Base-by-base conservation (phyloP, 1,139 yeast species). In the Nakaseomyces delphensis region DNA sequence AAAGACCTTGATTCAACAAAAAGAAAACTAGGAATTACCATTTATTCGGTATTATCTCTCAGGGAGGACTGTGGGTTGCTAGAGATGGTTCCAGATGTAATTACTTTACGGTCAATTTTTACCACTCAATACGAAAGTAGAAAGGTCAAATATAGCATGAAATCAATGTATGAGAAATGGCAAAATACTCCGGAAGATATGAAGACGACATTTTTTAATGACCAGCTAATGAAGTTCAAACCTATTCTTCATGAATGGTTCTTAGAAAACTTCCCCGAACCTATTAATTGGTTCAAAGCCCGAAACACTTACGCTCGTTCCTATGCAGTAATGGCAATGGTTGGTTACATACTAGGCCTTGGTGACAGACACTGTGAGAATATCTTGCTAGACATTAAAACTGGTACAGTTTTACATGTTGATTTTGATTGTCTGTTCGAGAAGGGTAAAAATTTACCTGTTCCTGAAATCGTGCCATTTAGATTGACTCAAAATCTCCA, bases 321-420 rank as follows among this genome's bases (percentile, higher is more conserved):
- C 0, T 68, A 85, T 21, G 96, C 97, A 0, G 98, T 89, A 0
- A 93, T 93, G 98, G 89, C 97, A 0, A 87, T 93, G 69, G 95
- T 91, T 6, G 98, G 99, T 0, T 86, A 84, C 59, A 78, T 91
- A 44, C 70, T 83, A 37, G 93, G 95, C 5, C 71, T 93, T 40
- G 99, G 99, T 16, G 99, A 93, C 62, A 71, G 99, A 24, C 99
- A 93, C 59, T 84, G 95, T 55, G 98, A 93, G 57, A 93, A 93
- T 57, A 76, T 93, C 20, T 64, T 93, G 43, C 68, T 91, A 39
- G 76, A 82, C 55, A 80, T 82, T 51, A 74, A 73, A 36, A 74
- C 78, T 2, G 98, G 98, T 1, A 78, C 78, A 8, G 77, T 87
- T 0, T 66, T 93, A 49, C 99, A 93, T 61, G 96, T 93, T 45